These are phyloP conservation scores for Puya raimondii DNA, from an alignment of 176 grass and related monocot species.

Conservation along the genomic window DNA sequence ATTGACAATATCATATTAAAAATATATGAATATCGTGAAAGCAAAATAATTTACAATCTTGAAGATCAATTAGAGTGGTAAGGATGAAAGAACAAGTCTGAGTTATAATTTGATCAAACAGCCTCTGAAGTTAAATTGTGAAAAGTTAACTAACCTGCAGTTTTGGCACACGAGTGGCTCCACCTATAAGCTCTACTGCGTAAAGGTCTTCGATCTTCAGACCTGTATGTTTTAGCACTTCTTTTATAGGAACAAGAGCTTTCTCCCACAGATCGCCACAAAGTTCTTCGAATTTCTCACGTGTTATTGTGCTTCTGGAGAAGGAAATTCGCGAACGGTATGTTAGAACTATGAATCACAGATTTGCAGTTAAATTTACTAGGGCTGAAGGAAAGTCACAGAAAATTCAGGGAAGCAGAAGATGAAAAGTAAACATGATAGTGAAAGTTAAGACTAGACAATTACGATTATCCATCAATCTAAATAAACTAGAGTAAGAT, in stretches of 20 bases:
- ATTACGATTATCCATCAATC: too few relatives aligned
- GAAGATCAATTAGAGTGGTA: neutral
- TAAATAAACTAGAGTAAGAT: too few relatives aligned
- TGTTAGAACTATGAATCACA: neutral
- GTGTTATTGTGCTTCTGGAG: conserved; percentile 89
- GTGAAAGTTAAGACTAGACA: too few relatives aligned
- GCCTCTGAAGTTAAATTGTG: neutral
- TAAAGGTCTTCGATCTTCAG: conserved; percentile 88
- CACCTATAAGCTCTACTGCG: conserved; percentile 94
- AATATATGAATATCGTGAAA: too few relatives aligned
- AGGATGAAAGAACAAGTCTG: neutral
- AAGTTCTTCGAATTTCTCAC: conserved; percentile 97
- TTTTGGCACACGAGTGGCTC: conserved; percentile 91
- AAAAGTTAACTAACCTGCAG: conserved; percentile 56
- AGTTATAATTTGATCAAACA: neutral
- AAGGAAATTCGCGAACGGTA: conserved; percentile 6
- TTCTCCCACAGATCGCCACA: conserved; percentile 93
- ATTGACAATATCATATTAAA: too few relatives aligned
- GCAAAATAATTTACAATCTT: too few relatives aligned
- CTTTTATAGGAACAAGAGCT: conserved; percentile 79
- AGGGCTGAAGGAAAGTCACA: neutral
- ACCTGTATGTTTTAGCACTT: conserved; percentile 59
- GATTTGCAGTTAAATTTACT: neutral
- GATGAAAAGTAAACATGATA: too few relatives aligned
- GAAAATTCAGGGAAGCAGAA: neutral